Conservation (phyloP, 371 early-diverging fungal species). For the Basidiobolus meristosporus region DNA sequence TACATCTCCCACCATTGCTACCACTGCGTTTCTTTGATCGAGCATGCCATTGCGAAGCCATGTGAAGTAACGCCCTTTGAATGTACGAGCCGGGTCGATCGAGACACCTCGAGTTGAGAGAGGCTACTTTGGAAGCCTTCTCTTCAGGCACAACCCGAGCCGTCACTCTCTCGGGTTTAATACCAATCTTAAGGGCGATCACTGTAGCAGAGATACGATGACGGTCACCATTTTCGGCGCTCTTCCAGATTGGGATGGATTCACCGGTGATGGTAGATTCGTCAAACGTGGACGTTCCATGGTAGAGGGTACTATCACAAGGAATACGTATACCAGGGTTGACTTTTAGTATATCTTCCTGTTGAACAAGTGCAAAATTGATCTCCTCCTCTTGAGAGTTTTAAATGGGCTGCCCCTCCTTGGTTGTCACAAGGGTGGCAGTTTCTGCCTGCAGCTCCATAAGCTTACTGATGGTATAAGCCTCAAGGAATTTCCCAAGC, state of each 20-base stretch:
- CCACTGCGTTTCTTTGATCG: conserved; percentile 61
- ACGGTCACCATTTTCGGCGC: conserved; percentile 39
- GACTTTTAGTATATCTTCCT: too few relatives aligned
- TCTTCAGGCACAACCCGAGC: too few relatives aligned
- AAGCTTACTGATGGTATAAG: too few relatives aligned
- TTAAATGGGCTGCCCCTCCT: too few relatives aligned
- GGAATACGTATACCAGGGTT: too few relatives aligned
- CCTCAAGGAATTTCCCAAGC: conserved; percentile 49
- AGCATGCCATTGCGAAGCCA: too few relatives aligned
- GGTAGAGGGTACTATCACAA: too few relatives aligned
- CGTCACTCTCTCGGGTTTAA: conserved; percentile 38
- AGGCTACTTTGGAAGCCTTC: conserved; percentile 54
- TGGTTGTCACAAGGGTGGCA: conserved; percentile 18
- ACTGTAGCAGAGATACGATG: conserved; percentile 52
- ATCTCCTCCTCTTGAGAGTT: too few relatives aligned
- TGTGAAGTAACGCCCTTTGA: too few relatives aligned
- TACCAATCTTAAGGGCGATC: conserved; percentile 58
- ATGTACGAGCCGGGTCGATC: conserved; percentile 54
- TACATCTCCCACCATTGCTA: conserved; percentile 97
- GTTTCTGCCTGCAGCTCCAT: conserved; percentile 42
- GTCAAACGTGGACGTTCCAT: conserved; percentile 21
- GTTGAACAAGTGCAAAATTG: too few relatives aligned
- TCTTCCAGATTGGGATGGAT: conserved; percentile 39
- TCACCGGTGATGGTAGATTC: conserved; percentile 41
- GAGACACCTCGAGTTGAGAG: conserved; percentile 16